Percentiles rank a stretch among this genome's conserved stretches.
Conservation (phyloP, 2,329 filamentous ascomycete genomes). For the Ophiostoma fasciatum region DNA sequence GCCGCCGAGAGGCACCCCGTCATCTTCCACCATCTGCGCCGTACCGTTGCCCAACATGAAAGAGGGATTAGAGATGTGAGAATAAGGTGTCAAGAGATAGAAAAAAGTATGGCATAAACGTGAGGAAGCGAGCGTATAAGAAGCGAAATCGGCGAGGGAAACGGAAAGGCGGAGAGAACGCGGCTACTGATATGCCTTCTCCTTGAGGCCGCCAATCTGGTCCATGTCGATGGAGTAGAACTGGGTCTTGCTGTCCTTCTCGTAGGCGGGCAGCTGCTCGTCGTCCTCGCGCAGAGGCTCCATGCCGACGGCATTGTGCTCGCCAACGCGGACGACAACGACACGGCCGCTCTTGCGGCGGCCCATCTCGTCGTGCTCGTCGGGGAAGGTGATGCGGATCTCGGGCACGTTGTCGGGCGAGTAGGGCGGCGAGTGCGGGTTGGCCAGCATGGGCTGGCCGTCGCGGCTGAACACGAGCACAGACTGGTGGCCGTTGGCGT, state of each 20-base stretch:
- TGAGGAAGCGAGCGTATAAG: background rate
- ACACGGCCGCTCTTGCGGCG: constrained; percentile 74
- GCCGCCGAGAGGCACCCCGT: too few species aligned
- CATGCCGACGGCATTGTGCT: constrained; percentile 63
- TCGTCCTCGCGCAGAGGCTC: constrained; percentile 76
- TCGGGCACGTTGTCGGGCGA: constrained; percentile 78
- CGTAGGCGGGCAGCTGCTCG: constrained; percentile 71
- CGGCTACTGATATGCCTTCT: constrained; percentile 44
- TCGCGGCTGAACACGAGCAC: constrained; percentile 63
- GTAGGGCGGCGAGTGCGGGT: constrained; percentile 59
- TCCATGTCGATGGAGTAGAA: constrained; percentile 95
- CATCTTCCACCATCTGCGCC: too few species aligned
- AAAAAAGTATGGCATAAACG: too few species aligned
- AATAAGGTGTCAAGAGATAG: too few species aligned
- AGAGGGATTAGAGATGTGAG: too few species aligned
- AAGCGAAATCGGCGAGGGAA: background rate
- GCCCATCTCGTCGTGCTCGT: constrained; percentile 78
- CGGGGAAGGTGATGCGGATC: constrained; percentile 96
- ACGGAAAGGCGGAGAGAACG: background rate
- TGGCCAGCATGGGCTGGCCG: constrained; percentile 57
- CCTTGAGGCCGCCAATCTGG: constrained; percentile 83
- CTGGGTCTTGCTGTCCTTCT: constrained; percentile 60
- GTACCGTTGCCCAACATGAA: too few species aligned
- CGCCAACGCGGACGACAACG: constrained; percentile 81
- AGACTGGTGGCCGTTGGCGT: constrained; percentile 40